A percentile compares a stretch with the other conserved stretches of the same genome.
Conservation (phyloP, 2,329 filamentous ascomycete species). For the Cladosporium velox region DNA sequence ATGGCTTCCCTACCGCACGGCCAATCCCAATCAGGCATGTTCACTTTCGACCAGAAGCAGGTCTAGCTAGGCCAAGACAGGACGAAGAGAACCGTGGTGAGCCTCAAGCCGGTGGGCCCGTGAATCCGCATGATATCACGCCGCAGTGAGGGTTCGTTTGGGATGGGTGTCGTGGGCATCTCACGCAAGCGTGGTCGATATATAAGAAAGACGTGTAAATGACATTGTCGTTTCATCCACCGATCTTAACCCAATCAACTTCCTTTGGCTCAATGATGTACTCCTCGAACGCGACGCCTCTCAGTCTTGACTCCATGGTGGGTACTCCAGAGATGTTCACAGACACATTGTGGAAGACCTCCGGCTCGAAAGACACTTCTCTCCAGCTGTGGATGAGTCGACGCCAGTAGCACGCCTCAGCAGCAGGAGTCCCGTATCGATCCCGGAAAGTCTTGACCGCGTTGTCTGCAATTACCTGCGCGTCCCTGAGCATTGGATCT, state of each 20-base stretch:
- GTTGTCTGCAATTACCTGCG: conserved; percentile 33
- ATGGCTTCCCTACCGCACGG: not conserved
- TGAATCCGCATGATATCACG: not conserved
- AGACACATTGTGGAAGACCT: conserved; percentile 14
- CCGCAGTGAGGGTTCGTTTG: not conserved
- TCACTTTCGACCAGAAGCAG: conserved; percentile 19
- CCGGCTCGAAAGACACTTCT: conserved; percentile 33
- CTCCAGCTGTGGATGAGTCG: conserved; percentile 35
- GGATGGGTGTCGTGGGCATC: not conserved
- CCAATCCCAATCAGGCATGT: not conserved
- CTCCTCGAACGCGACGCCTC: conserved; percentile 31
- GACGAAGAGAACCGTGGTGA: conserved; percentile 25
- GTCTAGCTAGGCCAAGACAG: conserved; percentile 22
- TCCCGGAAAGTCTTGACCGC: conserved; percentile 31
- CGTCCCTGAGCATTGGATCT: conserved; percentile 24
- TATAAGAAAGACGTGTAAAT: not conserved
- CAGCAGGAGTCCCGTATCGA: conserved; percentile 34
- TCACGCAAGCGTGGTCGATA: not conserved
- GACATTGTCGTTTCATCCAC: not conserved
- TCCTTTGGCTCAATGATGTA: conserved; percentile 9
- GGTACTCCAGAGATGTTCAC: conserved; percentile 18
- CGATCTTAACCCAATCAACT: not conserved
- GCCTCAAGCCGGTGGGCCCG: conserved; percentile 22
- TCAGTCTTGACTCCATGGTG: conserved; percentile 15
- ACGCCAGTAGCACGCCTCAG: conserved; percentile 37